Evolutionary conservation across 208 protist genomes (phyloP), one percentile per base, ranked within the genome.

Genomic region (Porcisia hertigi): DNA sequence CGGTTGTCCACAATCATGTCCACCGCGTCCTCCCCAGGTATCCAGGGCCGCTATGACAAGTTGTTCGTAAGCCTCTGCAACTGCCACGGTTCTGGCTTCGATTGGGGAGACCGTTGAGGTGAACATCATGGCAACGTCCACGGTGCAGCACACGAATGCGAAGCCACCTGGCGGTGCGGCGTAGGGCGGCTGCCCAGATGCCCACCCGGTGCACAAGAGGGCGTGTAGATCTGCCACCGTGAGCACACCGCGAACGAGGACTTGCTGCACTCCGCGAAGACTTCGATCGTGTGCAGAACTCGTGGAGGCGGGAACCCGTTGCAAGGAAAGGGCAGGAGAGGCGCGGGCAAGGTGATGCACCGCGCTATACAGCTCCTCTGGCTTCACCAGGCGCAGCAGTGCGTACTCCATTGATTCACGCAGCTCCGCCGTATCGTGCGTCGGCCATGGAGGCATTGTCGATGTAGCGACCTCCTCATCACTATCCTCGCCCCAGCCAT

Each of bases 361-460:
- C 6, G 34, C 11, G 45, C 43, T 9, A 25, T 82, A 59, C 43
- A 87, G 62, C 52, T n/a, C 25, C 45, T 79, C 57, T 0, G 71
- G 69, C 34, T 76, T 60, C 60, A 79, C 83, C 59, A 84, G 73
- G 47, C 79, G 71, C 53, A 87, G 76, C 66, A 87, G 59, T 20
- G 80, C 75, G 76, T 82, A 70, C 53, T 63, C 76, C 62, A 87
- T 84, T 41, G 75, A 73, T 20, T 69, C 71, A 6, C 69, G 63
- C 69, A 72, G 71, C 63, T 79, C 79, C 41, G 11, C 59, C 57
- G 69, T 20, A 11, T 81, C 65, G 65, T 7, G 41, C 34, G 47
- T 36, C n/a, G 8, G 30, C 49, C 54, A 63, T 36, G 62, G 34
- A 25, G 72, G 23, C 34, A 11, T 20, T n/a, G 20, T n/a, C 23